Percentiles rank a stretch among this genome's conserved stretches.
Evolutionary conservation across 306 rosid genomes (phyloP).

Genomic region (Trifolium subterraneum): DNA sequence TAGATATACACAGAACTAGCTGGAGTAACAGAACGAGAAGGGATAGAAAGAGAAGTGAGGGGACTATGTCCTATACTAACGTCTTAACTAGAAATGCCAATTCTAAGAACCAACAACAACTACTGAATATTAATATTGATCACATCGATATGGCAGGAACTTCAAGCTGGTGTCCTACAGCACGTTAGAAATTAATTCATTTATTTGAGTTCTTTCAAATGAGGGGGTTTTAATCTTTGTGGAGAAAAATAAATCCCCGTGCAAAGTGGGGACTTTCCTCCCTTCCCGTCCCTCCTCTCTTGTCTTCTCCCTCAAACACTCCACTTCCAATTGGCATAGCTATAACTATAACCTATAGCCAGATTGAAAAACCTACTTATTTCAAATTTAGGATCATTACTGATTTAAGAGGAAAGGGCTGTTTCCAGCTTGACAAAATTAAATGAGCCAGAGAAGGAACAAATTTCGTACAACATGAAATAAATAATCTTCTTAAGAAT

Average conservation of each 20-base stretch:
- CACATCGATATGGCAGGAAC: neutral
- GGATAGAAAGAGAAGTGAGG: neutral
- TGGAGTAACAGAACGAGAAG: constrained; percentile 9
- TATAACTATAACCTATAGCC: constrained; percentile 5
- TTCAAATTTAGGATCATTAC: constrained; percentile 3
- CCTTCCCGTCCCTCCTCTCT: neutral
- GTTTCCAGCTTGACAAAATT: constrained; percentile 17
- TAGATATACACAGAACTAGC: constrained; percentile 2
- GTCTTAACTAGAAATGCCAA: constrained; percentile 24
- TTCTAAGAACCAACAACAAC: constrained; percentile 8
- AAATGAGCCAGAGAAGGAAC: neutral
- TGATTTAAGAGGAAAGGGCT: neutral
- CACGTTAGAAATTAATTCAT: too few species aligned
- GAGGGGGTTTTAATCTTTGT: neutral
- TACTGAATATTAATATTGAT: neutral
- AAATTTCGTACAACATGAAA: constrained; percentile 11
- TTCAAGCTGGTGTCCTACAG: neutral
- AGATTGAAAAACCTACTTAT: constrained; percentile 4
- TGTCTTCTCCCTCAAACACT: neutral
- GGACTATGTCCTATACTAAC: neutral
- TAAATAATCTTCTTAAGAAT: constrained; percentile 13
- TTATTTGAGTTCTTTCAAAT: neutral
- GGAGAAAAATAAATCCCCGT: neutral
- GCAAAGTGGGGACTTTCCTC: neutral
- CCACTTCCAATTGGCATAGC: neutral